Evolutionary conservation across 345 rosid genomes (phyloP), one percentile per base, ranked within the genome.

Genomic region (Lepidium africanum): DNA sequence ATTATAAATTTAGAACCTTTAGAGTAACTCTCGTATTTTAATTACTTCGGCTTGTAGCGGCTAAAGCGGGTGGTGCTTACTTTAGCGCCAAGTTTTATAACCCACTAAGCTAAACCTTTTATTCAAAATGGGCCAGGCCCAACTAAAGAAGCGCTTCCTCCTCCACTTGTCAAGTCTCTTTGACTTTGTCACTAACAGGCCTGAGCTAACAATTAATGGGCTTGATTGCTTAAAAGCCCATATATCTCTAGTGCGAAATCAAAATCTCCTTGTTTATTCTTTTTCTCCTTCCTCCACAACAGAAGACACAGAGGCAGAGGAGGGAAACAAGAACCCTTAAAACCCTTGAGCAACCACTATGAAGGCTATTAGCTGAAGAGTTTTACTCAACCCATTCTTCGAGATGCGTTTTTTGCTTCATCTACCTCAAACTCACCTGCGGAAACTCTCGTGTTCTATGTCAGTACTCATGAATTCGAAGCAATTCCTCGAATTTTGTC

Each of bases 401-500:
- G 61, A 43, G 49, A 76, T 75, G 76, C 78, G 70, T n/a, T 65
- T 74, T 41, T 35, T 71, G 58, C 61, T 65, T 42, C 76, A 59
- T 53, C 7, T 67, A 39, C 77, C 72, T 33, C 72, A 68, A 36
- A 54, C 38, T 10, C 61, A 66, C 51, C 36, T 67, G 7, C 77
- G 50, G 56, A 76, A 49, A 39, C 75, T 76, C 19, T 76, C 77
- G 0, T 45, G 27, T 36, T 71, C 73, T 47, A 67, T 63, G 59
- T 49, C 79, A 9, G 19, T 36, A 21, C 69, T 79, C 43, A 72
- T 76, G 82, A 69, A 58, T 19, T 52, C 82, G 9, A 72, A 68
- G 54, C 81, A 72, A 49, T 59, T 79, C 62, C 74, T 75, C 75
- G 67, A 69, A 13, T 62, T 73, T 56, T 46, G 72, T 40, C 45